Evolutionary conservation across 2,329 filamentous ascomycete genomes (phyloP).

Genomic region (Fusarium xyrophilum): DNA sequence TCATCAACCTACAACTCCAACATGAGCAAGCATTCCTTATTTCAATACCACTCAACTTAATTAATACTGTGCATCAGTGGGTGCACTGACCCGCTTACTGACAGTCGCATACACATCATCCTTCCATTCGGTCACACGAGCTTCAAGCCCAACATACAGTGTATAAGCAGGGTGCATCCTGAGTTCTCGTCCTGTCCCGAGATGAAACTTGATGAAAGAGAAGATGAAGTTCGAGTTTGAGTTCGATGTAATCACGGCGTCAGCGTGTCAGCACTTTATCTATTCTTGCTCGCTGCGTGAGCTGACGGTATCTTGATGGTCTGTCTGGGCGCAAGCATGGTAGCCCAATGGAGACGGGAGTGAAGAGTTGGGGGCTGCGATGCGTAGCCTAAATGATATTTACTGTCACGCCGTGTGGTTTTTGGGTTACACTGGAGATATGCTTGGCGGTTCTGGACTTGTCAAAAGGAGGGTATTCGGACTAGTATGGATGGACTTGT

Average conservation of each 20-base stretch:
- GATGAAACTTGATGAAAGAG: neutral
- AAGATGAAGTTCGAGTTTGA: neutral
- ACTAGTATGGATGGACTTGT: neutral
- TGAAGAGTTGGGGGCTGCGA: neutral
- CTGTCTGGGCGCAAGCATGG: neutral
- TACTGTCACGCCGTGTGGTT: neutral
- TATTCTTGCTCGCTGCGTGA: constrained; percentile 2
- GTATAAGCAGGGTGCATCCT: constrained; percentile 26
- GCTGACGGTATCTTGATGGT: neutral
- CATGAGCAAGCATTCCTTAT: neutral
- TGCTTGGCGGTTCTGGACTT: neutral
- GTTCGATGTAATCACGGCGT: neutral
- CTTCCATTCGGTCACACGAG: constrained; percentile 8
- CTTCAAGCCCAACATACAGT: constrained; percentile 13
- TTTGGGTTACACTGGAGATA: neutral
- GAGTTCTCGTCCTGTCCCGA: neutral
- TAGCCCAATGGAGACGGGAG: neutral
- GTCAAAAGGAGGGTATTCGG: neutral
- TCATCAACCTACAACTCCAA: neutral
- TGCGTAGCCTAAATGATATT: neutral
- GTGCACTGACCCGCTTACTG: neutral
- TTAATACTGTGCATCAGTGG: neutral
- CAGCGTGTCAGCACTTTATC: constrained; percentile 13
- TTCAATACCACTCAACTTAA: neutral
- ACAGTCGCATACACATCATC: neutral